Evolutionary conservation across 352 stramenopile species (phyloP), one percentile per base, ranked within the genome.

Genomic region (Globisporangium nodosum): DNA sequence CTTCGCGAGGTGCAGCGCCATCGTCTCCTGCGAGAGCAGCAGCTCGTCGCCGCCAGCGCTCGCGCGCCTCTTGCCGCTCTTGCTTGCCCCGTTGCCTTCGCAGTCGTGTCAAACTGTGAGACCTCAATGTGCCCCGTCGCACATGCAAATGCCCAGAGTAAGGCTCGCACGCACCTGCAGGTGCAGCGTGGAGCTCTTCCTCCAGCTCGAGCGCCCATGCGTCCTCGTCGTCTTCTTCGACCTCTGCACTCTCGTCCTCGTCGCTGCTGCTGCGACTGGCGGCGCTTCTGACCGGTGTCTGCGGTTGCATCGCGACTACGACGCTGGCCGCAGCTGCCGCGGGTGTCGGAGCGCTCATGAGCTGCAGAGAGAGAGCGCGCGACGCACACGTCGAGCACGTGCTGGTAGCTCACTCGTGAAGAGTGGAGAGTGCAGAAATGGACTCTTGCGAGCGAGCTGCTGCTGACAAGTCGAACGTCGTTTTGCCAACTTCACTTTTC

Each of bases 121-220:
- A 40, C 8, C 35, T 5, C 35, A 5, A 15, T 15, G 8, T 11
- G 7, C 35, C 35, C 11, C 35, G 8, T 15, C 8, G 8, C 35
- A 15, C 42, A 47, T 21, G 3, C 39, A 45, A 47, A 12, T 8
- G 47, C 39, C 8, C 45, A 21, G 20, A 45, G 24, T 27, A 3
- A 13, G 4, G 35, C 35, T 40, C 35, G 35, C 35, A 40, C 48
- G n/a, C 68, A 79, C 68, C 64, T 59, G 53, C 58, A 46, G 78
- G 63, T 59, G 53, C 58, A 46, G 78, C 61, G 21, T 73, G 61
- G 24, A 92, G 59, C 57, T 92, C 82, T 63, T 85, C 70, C 61
- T 92, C 82, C 12, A 92, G 65, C 62, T 89, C 79, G 15, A 87
- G 62, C 12, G 68, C 76, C 82, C 82, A 92, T 30, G 72, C 67